phyloP scores from a whole-genome alignment of 2,329 filamentous ascomycete genomes.

The Ophiostoma ulmi region DNA sequence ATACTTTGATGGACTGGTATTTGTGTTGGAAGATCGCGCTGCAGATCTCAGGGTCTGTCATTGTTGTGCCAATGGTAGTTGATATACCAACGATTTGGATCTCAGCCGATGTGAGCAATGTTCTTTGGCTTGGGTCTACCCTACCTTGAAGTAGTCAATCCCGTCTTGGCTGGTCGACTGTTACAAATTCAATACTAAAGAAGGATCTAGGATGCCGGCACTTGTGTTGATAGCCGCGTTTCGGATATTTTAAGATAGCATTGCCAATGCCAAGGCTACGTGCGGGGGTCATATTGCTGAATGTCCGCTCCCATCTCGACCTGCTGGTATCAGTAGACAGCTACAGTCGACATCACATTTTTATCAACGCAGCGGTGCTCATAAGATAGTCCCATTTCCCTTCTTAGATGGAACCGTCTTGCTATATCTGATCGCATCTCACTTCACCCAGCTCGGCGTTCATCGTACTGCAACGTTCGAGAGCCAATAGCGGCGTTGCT shows the following conservation, averaged over 20 bases:
- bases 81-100: neutral
- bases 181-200: neutral
- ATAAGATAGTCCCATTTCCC: neutral
- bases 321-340: neutral
- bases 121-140: neutral
- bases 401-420: neutral
- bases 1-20: too few relatives aligned
- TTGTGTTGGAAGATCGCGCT: too few relatives aligned
- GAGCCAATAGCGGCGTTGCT: neutral
- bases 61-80: neutral
- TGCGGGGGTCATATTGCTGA: neutral
- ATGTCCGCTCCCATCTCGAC: neutral
- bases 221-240: neutral
- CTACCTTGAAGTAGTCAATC: neutral
- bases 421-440: neutral
- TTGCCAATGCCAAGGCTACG: neutral
- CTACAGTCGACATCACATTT: neutral
- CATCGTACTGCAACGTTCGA: neutral
- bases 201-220: neutral
- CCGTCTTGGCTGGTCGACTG: neutral
- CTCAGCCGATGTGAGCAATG: neutral
- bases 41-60: too few relatives aligned
- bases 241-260: neutral
- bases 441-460: neutral
- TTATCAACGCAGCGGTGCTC: neutral